A percentile compares a stretch with the other conserved stretches of the same genome.
These are phyloP conservation scores for Ashbya aceris DNA, from an alignment of 1,139 yeast genomes.

Conservation along the genomic window DNA sequence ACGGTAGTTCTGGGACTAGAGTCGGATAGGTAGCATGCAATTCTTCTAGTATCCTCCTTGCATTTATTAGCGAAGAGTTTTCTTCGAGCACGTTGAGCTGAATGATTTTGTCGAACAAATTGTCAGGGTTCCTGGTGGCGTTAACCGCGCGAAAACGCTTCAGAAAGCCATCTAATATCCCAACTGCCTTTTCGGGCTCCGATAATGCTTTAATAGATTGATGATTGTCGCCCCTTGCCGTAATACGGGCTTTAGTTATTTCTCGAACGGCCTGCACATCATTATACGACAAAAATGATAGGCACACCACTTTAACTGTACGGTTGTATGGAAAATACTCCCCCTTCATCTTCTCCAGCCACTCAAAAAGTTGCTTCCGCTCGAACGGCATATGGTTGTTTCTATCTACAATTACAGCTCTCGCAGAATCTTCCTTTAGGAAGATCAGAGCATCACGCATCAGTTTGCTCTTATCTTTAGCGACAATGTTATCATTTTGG, in stretches of 20 bases:
- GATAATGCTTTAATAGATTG: conserved; percentile 60
- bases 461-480: conserved; percentile 40
- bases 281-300: conserved; percentile 52
- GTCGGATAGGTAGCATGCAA: conserved; percentile 40
- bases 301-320: conserved; percentile 46
- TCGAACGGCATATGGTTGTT: conserved; percentile 71
- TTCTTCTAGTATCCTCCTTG: conserved; percentile 35
- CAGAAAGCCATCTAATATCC: conserved; percentile 67
- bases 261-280: conserved; percentile 27
- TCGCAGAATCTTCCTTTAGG: conserved; percentile 27
- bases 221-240: conserved; percentile 77
- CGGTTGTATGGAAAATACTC: conserved; percentile 32
- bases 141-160: conserved; percentile 57
- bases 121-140: conserved; percentile 47
- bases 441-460: conserved; percentile 42
- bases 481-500: conserved; percentile 74
- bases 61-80: conserved; percentile 47
- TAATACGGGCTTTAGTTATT: conserved; percentile 52
- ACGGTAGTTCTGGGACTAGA: conserved; percentile 38
- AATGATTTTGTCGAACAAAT: conserved; percentile 54
- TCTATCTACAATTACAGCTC: conserved; percentile 67
- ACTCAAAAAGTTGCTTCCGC: conserved; percentile 55
- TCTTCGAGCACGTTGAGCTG: conserved; percentile 38
- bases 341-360: conserved; percentile 37
- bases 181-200: conserved; percentile 42